Percentiles rank a stretch among this genome's conserved stretches.
These are phyloP conservation scores for Actinomortierella wolfii DNA, from an alignment of 371 early-diverging fungal species.

Conservation along the genomic window DNA sequence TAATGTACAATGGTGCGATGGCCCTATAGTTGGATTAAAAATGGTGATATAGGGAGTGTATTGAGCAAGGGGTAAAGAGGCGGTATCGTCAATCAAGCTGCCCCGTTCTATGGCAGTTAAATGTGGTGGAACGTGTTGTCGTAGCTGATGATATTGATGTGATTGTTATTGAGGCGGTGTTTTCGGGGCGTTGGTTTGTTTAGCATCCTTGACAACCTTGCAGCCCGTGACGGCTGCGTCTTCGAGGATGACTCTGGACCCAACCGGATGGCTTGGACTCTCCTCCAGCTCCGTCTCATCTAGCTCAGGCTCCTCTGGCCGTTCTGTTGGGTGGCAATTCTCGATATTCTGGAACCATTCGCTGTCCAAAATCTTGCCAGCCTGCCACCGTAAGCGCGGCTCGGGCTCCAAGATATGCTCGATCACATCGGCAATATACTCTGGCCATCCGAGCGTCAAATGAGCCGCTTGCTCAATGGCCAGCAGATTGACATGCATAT, in stretches of 20 bases:
- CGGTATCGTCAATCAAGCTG: too few species aligned
- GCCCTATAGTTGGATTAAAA: too few species aligned
- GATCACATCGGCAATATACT: conserved; percentile 22
- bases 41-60: too few species aligned
- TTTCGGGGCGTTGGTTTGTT: too few species aligned
- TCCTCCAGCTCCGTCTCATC: conserved; percentile 32
- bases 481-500: conserved; percentile 15
- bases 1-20: too few species aligned
- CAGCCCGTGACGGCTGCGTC: conserved; percentile 15
- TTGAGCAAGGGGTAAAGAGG: too few species aligned
- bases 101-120: too few species aligned
- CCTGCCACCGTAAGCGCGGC: conserved; percentile 52
- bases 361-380: conserved; percentile 48
- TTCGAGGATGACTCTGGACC: conserved; percentile 13
- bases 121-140: too few species aligned
- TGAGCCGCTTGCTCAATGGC: conserved; percentile 27
- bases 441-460: conserved; percentile 16
- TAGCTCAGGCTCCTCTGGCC: conserved; percentile 20
- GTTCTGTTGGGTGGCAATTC: conserved; percentile 50
- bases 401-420: conserved; percentile 53
- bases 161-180: too few species aligned
- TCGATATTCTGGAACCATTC: conserved; percentile 52
- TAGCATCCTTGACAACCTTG: conserved; percentile 23
- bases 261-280: conserved; percentile 16
- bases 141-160: too few species aligned